Evolutionary conservation across 495 filamentous ascomycete genomes (phyloP).

Genomic region (Penicillium macrosclerotiorum): DNA sequence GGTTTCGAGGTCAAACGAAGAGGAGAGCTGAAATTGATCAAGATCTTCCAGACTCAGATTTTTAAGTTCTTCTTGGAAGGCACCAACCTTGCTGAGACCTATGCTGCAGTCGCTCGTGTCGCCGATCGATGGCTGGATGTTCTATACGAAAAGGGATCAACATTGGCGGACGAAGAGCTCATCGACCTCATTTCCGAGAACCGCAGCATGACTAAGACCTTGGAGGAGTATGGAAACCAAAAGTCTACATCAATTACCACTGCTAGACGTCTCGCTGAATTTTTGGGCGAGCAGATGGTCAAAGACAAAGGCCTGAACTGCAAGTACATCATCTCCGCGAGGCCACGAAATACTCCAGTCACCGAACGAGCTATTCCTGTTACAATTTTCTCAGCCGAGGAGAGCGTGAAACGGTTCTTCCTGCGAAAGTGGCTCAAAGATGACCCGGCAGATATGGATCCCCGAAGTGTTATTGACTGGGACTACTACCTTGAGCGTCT

Average conservation of each 20-base stretch:
- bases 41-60: conserved; percentile 98
- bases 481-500: conserved; percentile 93
- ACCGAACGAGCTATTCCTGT: conserved; percentile 94
- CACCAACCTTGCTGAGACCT: conserved; percentile 79
- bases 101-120: conserved; percentile 88
- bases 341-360: conserved; percentile 83
- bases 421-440: conserved; percentile 93
- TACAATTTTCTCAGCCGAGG: conserved; percentile 94
- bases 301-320: conserved; percentile 99
- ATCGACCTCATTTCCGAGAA: conserved; percentile 99
- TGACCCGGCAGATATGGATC: conserved; percentile 91
- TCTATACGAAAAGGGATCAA: conserved; percentile 77
- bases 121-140: conserved; percentile 97
- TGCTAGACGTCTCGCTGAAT: conserved; percentile 92
- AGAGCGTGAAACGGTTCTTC: conserved; percentile 81
- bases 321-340: conserved; percentile 96
- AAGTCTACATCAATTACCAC: conserved; percentile 99
- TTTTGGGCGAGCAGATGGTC: conserved; percentile 96
- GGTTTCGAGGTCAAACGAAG: conserved; percentile 97
- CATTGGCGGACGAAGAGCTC: conserved; percentile 90
- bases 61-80: conserved; percentile 99
- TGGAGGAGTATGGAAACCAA: conserved; percentile 92
- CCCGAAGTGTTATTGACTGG: conserved; percentile 87
- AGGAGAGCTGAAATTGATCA: conserved; percentile 98
- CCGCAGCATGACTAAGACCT: conserved; percentile 91